phyloP scores from a whole-genome alignment of 345 rosid species.

The Angophora floribunda region DNA sequence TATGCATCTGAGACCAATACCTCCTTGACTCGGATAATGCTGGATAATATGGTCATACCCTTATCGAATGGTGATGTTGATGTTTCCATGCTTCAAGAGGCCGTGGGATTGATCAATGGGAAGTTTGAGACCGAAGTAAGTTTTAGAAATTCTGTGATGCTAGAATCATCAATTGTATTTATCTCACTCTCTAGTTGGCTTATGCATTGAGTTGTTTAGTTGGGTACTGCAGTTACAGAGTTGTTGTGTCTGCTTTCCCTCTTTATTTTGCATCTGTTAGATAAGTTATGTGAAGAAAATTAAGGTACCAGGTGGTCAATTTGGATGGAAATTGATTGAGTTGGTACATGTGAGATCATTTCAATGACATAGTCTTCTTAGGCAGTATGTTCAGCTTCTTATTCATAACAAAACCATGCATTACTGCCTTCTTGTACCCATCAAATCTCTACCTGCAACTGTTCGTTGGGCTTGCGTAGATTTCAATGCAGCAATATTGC shows the following conservation, averaged over 20 bases:
- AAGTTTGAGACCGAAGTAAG: constrained; percentile 82
- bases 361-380: background rate
- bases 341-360: background rate
- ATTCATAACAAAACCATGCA: background rate
- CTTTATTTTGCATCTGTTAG: background rate
- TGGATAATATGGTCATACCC: constrained; percentile 95
- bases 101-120: constrained; percentile 57
- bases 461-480: background rate
- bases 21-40: constrained; percentile 75
- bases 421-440: background rate
- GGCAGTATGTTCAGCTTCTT: background rate
- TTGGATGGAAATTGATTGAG: background rate
- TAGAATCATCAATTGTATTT: background rate
- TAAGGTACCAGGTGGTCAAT: background rate
- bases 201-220: background rate
- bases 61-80: constrained; percentile 75
- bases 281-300: background rate
- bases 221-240: background rate
- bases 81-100: constrained; percentile 78
- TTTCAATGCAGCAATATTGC: background rate
- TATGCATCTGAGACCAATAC: constrained; percentile 50
- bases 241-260: background rate
- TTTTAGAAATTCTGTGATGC: background rate
- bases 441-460: background rate
- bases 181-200: background rate